A percentile compares a stretch with the other conserved stretches of the same genome.
phyloP scores from a whole-genome alignment of 192 early-diverging fungal species.

The Linderina pennispora region DNA sequence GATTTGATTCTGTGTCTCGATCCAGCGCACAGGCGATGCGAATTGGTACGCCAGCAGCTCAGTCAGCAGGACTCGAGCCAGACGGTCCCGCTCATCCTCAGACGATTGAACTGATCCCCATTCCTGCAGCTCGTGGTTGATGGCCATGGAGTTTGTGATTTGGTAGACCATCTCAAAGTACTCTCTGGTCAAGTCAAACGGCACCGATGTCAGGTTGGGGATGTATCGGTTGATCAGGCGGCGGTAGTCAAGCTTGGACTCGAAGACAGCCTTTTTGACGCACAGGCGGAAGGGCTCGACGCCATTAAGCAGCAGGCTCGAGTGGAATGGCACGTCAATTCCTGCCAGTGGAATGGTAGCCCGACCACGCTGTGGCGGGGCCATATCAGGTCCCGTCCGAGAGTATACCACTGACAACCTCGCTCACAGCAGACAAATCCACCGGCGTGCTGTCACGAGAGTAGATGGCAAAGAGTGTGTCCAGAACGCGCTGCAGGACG shows the following conservation, averaged over 20 bases:
- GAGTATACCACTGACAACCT: conserved; percentile 59
- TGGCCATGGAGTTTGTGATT: conserved; percentile 61
- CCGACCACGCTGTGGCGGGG: conserved; percentile 65
- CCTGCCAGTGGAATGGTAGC: conserved; percentile 86
- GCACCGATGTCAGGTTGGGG: conserved; percentile 88
- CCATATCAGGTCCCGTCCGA: conserved; percentile 52
- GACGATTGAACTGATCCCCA: no score
- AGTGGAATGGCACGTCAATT: conserved; percentile 93
- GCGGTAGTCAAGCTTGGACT: conserved; percentile 61
- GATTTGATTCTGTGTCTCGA: conserved; percentile 82
- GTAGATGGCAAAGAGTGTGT: conserved; percentile 64
- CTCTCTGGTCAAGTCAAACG: conserved; percentile 69
- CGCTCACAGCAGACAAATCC: no score
- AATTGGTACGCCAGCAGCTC: conserved; percentile 95
- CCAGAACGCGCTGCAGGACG: conserved; percentile 70
- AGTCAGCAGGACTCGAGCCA: conserved; percentile 72
- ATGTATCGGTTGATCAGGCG: conserved; percentile 77
- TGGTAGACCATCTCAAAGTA: conserved; percentile 72
- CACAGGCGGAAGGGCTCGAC: conserved; percentile 83
- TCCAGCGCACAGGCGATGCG: conserved; percentile 91
- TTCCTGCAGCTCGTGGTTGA: conserved; percentile 62
- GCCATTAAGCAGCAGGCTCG: conserved; percentile 73
- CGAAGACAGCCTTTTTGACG: conserved; percentile 63
- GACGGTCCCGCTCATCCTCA: conserved; percentile 64
- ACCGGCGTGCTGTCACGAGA: conserved; percentile 47